Base-by-base conservation (phyloP, 1,139 yeast genomes). In the Scheffersomyces segobiensis region DNA sequence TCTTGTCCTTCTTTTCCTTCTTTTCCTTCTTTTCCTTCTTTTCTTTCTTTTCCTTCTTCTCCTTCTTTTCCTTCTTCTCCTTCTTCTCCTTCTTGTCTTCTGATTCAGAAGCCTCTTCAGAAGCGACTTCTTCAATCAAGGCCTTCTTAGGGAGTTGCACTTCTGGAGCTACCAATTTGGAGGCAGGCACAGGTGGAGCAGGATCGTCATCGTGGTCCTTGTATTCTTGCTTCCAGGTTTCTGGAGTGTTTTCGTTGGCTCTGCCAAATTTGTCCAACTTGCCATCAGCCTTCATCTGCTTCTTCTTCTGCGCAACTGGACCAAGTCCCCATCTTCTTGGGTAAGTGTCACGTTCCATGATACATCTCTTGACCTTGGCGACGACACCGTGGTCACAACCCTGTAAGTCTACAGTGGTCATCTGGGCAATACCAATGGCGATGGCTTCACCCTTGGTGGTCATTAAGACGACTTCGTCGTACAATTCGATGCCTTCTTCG, bases 251-350 rank as follows among this genome's bases (percentile, higher is more conserved):
- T 76, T 95, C 99, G 72, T 93, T 95, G 65, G 83, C 84, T 80
- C 97, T 88, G 63, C 99, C 99, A 71, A 80, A 95, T 80, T 93
- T 92, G 82, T 95, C 99, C 71, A 95, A 87, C 80, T 95, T 95
- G 70, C 99, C 99, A 67, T 91, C 97, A 58, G 97, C 91, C 86
- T 93, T 95, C 84, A 95, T 82, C 82, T 93, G 97, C 85, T 95
- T 95, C 90, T 95, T 95, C 89, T 92, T 93, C 79, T 91, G 93
- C 63, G 99, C 99, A 73, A 93, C 92, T 70, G 99, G 99, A 69
- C 99, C 99, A 70, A 95, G 82, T 63, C 99, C 99, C 99, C 99
- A 95, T 86, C 98, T 89, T 86, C 99, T 91, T 80, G 99, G 99
- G 78, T 95, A 95, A 58, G 97, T 87, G 77, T 95, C 99, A 82